Base-by-base conservation (phyloP, 2,329 filamentous ascomycete genomes). In the Clathrospora elynae region DNA sequence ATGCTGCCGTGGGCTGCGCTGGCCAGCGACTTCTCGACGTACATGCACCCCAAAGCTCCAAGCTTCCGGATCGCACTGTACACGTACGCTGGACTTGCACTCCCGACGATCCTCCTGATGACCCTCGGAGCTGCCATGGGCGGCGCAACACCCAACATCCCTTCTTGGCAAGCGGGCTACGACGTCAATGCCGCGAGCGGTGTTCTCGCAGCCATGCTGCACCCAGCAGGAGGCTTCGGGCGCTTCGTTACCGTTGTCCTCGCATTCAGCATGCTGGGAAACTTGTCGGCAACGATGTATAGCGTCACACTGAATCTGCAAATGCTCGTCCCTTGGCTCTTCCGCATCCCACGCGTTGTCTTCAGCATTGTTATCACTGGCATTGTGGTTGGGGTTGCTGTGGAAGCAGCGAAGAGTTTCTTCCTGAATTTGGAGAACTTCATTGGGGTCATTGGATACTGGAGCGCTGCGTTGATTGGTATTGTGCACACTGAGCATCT, bases 271-370 rank as follows among this genome's bases (percentile, higher is more conserved):
- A 64, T 85, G 30, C 67, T 85, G 8, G 82, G 81, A 17, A 85
- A 85, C 63, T 72, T 83, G 8, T 73, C 78, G 2, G 79, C 77
- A 11, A 82, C 79, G 11, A 78, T 81, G 67, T 85, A 85, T 71
- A 78, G 79, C 56, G 76, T 85, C 53, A 81, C 81, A 3, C 74
- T 85, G 51, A 84, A 85, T 72, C 81, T 84, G 64, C 82, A 85
- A 66, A 81, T 83, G 53, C 67, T 85, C 13, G 64, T 82, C 4
- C 82, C 83, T 0, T 75, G 74, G 46, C 74, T 84, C 19, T 71
- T 78, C 41, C 73, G 74, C 29, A 72, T 84, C 2, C 82, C 79
- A 4, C 79, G 83, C 4, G 76, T 79, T 48, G 55, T 82, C 36
- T 85, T 82, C 56, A 75, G 80, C 23, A 58, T 85, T 31, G 64